Conservation (phyloP, 2,329 filamentous ascomycete genomes). For the Arthrobotrys entomopaga region DNA sequence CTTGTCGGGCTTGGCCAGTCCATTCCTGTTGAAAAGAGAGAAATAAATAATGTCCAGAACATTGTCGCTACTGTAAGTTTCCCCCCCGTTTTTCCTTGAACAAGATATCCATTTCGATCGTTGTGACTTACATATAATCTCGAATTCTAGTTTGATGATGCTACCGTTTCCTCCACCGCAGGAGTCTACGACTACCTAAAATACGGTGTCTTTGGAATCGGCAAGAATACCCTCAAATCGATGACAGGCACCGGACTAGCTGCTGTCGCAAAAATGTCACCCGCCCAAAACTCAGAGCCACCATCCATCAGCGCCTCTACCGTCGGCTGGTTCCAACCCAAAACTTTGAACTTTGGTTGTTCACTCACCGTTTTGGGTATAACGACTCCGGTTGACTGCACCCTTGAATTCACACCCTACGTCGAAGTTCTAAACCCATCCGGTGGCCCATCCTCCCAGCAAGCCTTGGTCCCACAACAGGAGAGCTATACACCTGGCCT, state of each 20-base stretch:
- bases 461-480: constrained; percentile 5
- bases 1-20: constrained; percentile 23
- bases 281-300: neutral
- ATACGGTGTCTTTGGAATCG: constrained; percentile 11
- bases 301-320: constrained; percentile 15
- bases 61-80: constrained; percentile 23
- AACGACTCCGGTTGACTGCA: constrained; percentile 4
- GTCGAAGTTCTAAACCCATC: constrained; percentile 4
- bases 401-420: constrained; percentile 20
- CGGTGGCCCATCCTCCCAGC: neutral
- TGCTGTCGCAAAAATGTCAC: constrained; percentile 3
- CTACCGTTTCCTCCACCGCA: neutral
- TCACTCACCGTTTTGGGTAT: neutral
- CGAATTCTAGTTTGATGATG: constrained; percentile 26
- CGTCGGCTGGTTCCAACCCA: constrained; percentile 24
- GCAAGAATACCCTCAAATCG: constrained; percentile 17
- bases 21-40: neutral
- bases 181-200: constrained; percentile 14
- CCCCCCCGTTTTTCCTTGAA: too few relatives aligned
- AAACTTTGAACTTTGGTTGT: constrained; percentile 24
- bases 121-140: neutral
- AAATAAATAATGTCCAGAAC: constrained; percentile 1
- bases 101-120: too few relatives aligned
- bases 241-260: neutral
- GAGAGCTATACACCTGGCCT: neutral